phyloP scores from a whole-genome alignment of 768 basidiomycete species.

The Termitomyces sp. region DNA sequence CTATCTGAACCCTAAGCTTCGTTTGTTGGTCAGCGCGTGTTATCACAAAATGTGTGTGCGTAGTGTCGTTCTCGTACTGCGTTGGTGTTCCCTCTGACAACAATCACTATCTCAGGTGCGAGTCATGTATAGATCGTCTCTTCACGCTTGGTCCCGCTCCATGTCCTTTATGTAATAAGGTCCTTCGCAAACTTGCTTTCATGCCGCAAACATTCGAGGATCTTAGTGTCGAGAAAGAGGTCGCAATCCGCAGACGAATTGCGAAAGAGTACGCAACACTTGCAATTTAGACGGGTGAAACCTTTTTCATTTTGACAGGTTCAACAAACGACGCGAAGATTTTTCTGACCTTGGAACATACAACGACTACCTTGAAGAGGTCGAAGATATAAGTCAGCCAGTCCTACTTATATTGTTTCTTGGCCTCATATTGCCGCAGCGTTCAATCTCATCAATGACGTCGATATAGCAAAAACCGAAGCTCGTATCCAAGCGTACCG shows the following conservation, averaged over 20 bases:
- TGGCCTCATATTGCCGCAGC: conserved; percentile 42
- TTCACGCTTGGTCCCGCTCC: conserved; percentile 96
- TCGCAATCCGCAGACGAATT: conserved; percentile 81
- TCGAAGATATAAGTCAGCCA: conserved; percentile 74
- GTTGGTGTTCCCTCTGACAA: not conserved
- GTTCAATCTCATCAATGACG: conserved; percentile 92
- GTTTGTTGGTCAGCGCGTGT: conserved; percentile 91
- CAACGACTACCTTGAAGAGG: conserved; percentile 95
- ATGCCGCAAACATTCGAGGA: conserved; percentile 95
- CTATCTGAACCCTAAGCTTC: conserved; percentile 91
- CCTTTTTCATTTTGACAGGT: conserved; percentile 44
- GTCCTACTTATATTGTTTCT: conserved; percentile 9
- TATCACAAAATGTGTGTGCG: conserved; percentile 92
- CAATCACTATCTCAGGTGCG: conserved; percentile 63
- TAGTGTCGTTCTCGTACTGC: not conserved
- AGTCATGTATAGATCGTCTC: conserved; percentile 94
- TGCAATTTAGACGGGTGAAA: not conserved
- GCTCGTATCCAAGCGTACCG: conserved; percentile 76
- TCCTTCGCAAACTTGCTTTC: conserved; percentile 91
- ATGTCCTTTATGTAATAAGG: conserved; percentile 89
- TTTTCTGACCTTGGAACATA: conserved; percentile 77
- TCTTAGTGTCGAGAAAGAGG: conserved; percentile 90
- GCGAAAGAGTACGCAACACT: conserved; percentile 71
- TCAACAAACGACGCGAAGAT: conserved; percentile 92
- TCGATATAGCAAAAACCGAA: conserved; percentile 80